phyloP scores from a whole-genome alignment of 129 eudicot species.

The Flaveria bidentis region DNA sequence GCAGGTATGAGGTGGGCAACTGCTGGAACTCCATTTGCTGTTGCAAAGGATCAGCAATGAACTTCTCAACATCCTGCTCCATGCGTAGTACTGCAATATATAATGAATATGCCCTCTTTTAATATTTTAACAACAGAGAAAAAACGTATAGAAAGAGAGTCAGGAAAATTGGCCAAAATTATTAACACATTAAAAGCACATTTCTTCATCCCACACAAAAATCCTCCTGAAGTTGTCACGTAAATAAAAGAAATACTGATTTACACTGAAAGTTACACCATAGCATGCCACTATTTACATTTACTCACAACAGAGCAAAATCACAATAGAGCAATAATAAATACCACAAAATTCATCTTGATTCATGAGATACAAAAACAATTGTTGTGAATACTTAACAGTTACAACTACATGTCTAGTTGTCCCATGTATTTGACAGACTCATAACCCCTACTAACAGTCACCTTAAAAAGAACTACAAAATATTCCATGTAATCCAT shows the following conservation, averaged over 20 bases:
- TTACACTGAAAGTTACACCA: neutral
- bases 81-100: constrained; percentile 71
- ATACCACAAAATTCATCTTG: neutral
- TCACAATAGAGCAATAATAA: neutral
- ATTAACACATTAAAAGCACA: neutral
- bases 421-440: neutral
- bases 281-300: neutral
- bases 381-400: neutral
- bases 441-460: neutral
- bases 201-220: neutral
- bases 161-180: neutral
- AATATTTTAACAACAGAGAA: neutral
- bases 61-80: constrained; percentile 96
- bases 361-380: neutral
- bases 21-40: constrained; percentile 98
- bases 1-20: constrained; percentile 88
- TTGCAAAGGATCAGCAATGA: constrained; percentile 76
- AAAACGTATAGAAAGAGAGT: neutral
- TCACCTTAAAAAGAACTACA: neutral
- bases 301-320: neutral
- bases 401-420: no score
- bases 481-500: neutral
- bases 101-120: neutral
- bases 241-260: neutral
- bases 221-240: neutral